phyloP scores from a whole-genome alignment of 176 grass and related monocot species.

The Oryza meyeriana region DNA sequence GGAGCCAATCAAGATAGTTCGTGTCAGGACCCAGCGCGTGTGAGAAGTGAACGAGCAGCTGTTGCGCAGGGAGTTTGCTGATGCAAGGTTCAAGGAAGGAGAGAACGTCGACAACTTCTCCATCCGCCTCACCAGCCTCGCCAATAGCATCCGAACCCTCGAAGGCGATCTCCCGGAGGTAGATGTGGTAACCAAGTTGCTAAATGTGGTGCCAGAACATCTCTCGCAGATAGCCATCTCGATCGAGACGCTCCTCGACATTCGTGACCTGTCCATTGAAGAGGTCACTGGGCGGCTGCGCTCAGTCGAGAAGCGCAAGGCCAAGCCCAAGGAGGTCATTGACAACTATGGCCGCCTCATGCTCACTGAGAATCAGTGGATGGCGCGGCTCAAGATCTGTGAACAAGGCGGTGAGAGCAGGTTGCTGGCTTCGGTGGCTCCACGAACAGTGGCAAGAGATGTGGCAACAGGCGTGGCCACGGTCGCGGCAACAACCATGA shows the following conservation, averaged over 20 bases:
- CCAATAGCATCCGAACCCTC: not conserved
- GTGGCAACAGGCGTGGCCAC: no score
- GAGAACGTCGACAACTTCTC: not conserved
- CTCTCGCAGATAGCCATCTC: no score
- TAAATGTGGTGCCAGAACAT: no score
- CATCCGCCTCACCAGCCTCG: not conserved
- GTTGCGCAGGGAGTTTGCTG: not conserved
- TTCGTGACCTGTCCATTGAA: not conserved
- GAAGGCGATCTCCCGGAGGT: no score
- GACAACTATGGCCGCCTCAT: rapidly evolving
- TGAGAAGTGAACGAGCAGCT: not conserved
- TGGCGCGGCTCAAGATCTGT: rapidly evolving
- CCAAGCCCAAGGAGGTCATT: no score
- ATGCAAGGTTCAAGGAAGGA: not conserved
- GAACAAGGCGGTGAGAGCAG: not conserved
- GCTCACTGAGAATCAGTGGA: not conserved
- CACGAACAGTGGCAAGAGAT: no score
- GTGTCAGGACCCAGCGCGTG: not conserved
- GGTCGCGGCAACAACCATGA: no score
- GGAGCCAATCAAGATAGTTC: not conserved
- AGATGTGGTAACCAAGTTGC: no score
- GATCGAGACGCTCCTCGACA: no score
- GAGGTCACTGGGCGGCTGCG: not conserved
- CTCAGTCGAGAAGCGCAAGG: not conserved
- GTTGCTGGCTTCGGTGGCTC: not conserved